Evolutionary conservation across 768 basidiomycete genomes (phyloP).

Genomic region (Suillus subluteus): DNA sequence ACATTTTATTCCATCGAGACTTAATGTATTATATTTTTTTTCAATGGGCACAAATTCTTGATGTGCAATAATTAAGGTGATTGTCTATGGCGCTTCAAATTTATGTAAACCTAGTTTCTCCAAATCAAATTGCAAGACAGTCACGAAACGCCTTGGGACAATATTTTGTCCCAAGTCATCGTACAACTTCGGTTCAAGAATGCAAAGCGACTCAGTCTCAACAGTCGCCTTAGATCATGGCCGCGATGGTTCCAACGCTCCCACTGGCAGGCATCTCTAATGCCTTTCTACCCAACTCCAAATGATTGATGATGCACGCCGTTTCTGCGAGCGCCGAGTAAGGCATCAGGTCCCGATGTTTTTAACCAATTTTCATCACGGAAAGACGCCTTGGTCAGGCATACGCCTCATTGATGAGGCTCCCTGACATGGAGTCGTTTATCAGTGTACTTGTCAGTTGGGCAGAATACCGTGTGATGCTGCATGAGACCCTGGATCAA

Average conservation of each 20-base stretch:
- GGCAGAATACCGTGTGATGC: too few relatives aligned
- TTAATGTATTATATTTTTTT: conserved; percentile 3
- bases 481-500: neutral
- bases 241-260: neutral
- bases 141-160: neutral
- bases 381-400: neutral
- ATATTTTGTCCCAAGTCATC: neutral
- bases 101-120: too few relatives aligned
- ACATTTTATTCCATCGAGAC: neutral
- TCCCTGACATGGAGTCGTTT: neutral
- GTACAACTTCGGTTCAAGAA: neutral
- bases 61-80: neutral
- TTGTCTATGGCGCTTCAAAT: too few relatives aligned
- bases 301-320: neutral
- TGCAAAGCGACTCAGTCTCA: neutral
- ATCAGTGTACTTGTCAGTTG: neutral
- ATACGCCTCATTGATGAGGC: neutral
- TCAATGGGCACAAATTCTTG: neutral
- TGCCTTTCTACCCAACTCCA: neutral
- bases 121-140: neutral
- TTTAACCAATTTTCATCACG: neutral
- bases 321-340: neutral
- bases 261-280: neutral
- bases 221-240: neutral
- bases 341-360: neutral